phyloP scores from a whole-genome alignment of 352 stramenopile species.

The Phytophthora meadii region DNA sequence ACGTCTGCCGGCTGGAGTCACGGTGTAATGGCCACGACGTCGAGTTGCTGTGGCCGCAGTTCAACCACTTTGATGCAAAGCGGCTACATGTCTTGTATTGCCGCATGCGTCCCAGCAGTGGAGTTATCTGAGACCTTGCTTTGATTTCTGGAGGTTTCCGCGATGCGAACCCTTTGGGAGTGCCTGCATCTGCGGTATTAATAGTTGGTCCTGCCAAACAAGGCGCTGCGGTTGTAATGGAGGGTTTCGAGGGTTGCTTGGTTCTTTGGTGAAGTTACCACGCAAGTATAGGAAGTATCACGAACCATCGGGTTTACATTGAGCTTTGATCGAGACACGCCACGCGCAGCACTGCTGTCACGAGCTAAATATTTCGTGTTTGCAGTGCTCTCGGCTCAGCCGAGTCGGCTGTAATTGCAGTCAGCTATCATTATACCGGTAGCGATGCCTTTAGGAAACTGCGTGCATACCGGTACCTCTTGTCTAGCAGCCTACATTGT shows the following conservation, averaged over 20 bases:
- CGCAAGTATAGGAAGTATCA: neutral
- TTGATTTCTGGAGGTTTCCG: neutral
- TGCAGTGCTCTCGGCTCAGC: no score
- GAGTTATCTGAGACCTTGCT: neutral
- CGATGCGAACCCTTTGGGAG: neutral
- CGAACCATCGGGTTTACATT: neutral
- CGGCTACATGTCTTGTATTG: conserved; percentile 1
- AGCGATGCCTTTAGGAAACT: no score
- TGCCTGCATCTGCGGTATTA: neutral
- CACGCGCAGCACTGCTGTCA: neutral
- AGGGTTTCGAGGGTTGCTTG: neutral
- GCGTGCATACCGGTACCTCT: no score
- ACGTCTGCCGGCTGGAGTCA: conserved; percentile 10
- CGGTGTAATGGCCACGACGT: neutral
- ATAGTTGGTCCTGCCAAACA: neutral
- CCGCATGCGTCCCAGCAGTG: neutral
- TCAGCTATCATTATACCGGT: no score
- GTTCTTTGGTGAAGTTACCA: neutral
- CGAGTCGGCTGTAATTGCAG: no score
- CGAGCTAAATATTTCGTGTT: no score
- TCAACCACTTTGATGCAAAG: conserved; percentile 6
- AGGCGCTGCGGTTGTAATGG: neutral
- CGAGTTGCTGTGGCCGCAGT: neutral
- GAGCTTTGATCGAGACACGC: conserved; percentile 2
- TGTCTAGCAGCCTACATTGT: no score